Percentiles rank a stretch among this genome's conserved stretches.
Evolutionary conservation across 2,329 filamentous ascomycete genomes (phyloP).

Genomic region (Trichoderma koningiopsis): DNA sequence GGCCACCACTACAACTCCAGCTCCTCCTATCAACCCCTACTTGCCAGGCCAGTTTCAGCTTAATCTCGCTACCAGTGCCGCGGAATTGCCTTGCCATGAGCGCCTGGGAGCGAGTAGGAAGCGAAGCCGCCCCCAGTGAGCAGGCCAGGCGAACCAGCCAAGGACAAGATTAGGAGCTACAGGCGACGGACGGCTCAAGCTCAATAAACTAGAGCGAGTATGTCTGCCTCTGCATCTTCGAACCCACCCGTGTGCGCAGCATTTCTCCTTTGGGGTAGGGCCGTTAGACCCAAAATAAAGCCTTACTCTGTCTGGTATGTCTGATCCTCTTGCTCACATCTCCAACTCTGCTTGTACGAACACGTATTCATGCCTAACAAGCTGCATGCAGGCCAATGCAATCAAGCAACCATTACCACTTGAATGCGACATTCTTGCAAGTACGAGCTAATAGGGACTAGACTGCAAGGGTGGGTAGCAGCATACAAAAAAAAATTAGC

Average conservation of each 20-base stretch:
- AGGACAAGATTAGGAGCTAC: background rate
- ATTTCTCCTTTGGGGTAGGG: background rate
- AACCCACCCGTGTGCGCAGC: slow-evolving; percentile 14
- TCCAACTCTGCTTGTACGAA: background rate
- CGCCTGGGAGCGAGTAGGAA: slow-evolving; percentile 17
- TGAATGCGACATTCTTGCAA: background rate
- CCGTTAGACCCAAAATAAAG: slow-evolving; percentile 8
- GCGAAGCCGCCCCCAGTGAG: background rate
- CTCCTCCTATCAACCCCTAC: background rate
- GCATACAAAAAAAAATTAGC: background rate
- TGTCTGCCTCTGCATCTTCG: slow-evolving; percentile 1
- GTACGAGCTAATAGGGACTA: background rate
- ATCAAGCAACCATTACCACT: background rate
- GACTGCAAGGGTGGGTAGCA: slow-evolving; percentile 4
- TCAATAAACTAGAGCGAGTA: background rate
- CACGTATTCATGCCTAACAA: slow-evolving; percentile 22
- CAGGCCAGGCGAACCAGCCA: background rate
- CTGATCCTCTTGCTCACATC: background rate
- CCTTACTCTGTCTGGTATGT: slow-evolving; percentile 1
- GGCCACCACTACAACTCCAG: background rate
- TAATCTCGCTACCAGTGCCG: slow-evolving; percentile 13
- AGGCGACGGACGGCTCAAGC: slow-evolving; percentile 10
- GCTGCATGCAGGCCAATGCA: slow-evolving; percentile 11
- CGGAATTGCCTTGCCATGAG: slow-evolving; percentile 4
- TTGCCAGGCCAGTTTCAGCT: background rate